Conservation (phyloP, 2,329 filamentous ascomycete species). For the Fusarium gaditjirri region DNA sequence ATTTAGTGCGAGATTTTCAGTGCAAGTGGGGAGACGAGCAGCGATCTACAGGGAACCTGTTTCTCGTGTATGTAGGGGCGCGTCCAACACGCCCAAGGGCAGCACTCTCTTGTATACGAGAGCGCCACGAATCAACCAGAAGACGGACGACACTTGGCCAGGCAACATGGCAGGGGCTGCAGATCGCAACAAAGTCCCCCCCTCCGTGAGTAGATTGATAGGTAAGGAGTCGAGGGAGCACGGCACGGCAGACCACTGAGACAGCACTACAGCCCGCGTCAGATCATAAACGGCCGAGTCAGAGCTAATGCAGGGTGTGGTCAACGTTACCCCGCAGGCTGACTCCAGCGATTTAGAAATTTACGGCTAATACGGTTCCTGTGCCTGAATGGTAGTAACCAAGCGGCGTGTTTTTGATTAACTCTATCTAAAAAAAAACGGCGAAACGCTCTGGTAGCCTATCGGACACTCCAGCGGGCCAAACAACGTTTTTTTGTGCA, state of each 20-base stretch:
- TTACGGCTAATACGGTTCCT: slow-evolving; percentile 7
- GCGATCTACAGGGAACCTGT: slow-evolving; percentile 14
- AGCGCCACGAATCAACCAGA: slow-evolving; percentile 20
- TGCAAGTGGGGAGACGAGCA: slow-evolving; percentile 9
- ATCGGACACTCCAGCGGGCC: not conserved
- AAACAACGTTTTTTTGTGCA: not conserved
- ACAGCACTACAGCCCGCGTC: slow-evolving; percentile 5
- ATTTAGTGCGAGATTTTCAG: slow-evolving; percentile 14
- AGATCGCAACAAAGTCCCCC: slow-evolving; percentile 7
- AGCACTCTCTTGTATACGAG: slow-evolving; percentile 3
- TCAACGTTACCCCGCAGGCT: slow-evolving; percentile 10
- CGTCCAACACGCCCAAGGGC: slow-evolving; percentile 1
- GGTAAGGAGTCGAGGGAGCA: not conserved
- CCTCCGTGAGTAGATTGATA: not conserved
- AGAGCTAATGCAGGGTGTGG: not conserved
- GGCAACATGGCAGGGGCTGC: slow-evolving; percentile 9
- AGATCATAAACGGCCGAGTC: slow-evolving; percentile 9
- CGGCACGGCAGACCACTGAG: not conserved
- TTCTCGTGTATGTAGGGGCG: slow-evolving; percentile 29
- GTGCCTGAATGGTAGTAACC: slow-evolving; percentile 13
- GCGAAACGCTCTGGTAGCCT: not conserved
- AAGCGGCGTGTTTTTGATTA: slow-evolving; percentile 14
- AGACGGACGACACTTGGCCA: not conserved
- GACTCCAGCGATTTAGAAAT: not conserved
- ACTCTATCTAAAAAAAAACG: slow-evolving; percentile 8